Base-by-base conservation (phyloP, 805 yeast species). In the Candida maris region DNA sequence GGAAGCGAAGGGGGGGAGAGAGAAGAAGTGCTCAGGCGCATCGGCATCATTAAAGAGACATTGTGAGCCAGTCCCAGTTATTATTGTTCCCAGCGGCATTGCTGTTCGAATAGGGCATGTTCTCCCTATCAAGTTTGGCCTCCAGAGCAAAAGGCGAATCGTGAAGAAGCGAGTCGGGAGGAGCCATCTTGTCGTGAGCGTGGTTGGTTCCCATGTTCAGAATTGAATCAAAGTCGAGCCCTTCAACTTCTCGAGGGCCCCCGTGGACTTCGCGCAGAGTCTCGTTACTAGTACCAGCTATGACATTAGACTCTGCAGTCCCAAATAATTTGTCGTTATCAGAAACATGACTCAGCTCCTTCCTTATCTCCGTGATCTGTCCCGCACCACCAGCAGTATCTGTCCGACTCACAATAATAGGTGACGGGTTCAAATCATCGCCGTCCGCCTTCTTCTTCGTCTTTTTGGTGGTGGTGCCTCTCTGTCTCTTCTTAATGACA, bases 401-500 rank as follows among this genome's bases (percentile, higher is more conserved):
- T 16, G 33, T 45, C 12, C 37, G 48, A 27, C 38, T 54, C 9
- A 45, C n/a, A 12, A 47, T 40, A 14, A 67, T 51, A 2, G 71
- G 65, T 3, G 75, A 67, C 1, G 78, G 76, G 46, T 68, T 64
- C 35, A 68, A 55, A 48, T 72, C 77, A 44, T 71, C 77, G 12
- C 77, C 78, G 47, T 70, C 75, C 22, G 53, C 48, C 35, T 48
- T 52, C 38, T 52, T 49, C 42, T 42, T 57, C 35, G 49, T 55
- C 36, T 65, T 34, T 44, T 59, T 39, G 52, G 43, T 44, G 3
- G 52, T 35, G 15, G 52, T 22, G 23, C 75, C 71, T 34, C 96
- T 71, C 60, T 89, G 95, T 50, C 98, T 74, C 61, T 88, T 86
- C 59, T 88, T 87, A 38, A 91, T 89, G 1, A 89, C 93, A 57